Base-by-base conservation (phyloP, 2,329 filamentous ascomycete species). In the Lasiodiplodia sp. region DNA sequence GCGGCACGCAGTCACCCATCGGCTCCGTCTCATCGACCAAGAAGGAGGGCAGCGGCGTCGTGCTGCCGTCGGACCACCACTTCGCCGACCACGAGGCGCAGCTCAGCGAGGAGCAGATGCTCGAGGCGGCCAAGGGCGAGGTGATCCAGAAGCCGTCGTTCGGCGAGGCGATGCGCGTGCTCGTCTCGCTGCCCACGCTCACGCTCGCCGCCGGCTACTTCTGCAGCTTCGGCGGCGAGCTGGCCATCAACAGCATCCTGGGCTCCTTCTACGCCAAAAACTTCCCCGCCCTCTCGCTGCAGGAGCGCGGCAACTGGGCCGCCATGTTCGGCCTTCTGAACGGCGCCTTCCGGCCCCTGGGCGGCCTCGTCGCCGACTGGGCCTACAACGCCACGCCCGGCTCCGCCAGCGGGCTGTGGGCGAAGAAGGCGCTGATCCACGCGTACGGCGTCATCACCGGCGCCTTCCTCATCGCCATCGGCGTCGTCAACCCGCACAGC, bases 271-370 rank as follows among this genome's bases (percentile, higher is more conserved):
- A 89, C 75, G 77, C 82, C 37, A 77, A 83, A 60, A 86, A 87
- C 71, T 88, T 89, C 78, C 82, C 82, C 0, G 73, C 77, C 12
- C 84, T 89, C 68, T 81, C 81, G 14, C 85, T 88, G 68, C 88
- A 87, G 10, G 78, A 81, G 37, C 82, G 85, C 0, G 87, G 87
- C 6, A 82, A 84, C 68, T 89, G 89, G 85, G 91, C 91, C 1
- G 86, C 91, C 71, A 92, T 92, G 84, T 93, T 92, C 77, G 91
- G 91, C 31, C 89, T 93, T 67, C 85, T 93, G 72, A 93, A 93
- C 82, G 80, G 92, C 66, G 77, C 89, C 66, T 89, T 87, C 49
- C 85, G 91, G 1, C 91, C 91, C 0, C 78, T 90, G 0, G 91
- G 91, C 58, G 91, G 91, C 62, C 81, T 88, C 57, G 75, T 88